A percentile compares a stretch with the other conserved stretches of the same genome.
phyloP scores from a whole-genome alignment of 768 basidiomycete species.

The Kwoniella europaea region DNA sequence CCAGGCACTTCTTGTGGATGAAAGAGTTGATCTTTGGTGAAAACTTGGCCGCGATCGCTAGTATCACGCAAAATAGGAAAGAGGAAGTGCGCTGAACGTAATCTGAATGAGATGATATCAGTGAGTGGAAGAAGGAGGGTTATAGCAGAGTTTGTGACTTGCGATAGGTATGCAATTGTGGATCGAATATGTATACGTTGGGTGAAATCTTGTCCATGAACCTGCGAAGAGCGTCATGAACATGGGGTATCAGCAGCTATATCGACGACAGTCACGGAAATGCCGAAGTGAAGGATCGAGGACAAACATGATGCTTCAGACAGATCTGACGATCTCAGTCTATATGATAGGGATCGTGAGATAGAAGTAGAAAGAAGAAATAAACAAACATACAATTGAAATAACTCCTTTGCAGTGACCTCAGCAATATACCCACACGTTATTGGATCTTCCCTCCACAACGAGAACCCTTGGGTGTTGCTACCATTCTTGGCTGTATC shows the following conservation, averaged over 20 bases:
- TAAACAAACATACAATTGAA: constrained; percentile 9
- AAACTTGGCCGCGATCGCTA: constrained; percentile 20
- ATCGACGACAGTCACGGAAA: neutral
- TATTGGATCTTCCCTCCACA: constrained; percentile 19
- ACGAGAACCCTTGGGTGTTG: neutral
- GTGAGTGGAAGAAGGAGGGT: too few relatives aligned
- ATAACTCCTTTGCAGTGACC: constrained; percentile 3
- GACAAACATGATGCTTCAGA: too few relatives aligned
- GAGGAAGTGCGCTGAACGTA: constrained; percentile 18
- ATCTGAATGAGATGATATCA: neutral
- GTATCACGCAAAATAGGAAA: constrained; percentile 24
- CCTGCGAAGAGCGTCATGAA: neutral
- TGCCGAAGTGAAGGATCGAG: too few relatives aligned
- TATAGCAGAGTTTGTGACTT: neutral
- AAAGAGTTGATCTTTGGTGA: neutral
- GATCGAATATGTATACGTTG: constrained; percentile 18
- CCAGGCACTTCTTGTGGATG: constrained; percentile 15
- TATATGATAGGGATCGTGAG: neutral
- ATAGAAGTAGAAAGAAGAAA: neutral
- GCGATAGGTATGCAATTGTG: constrained; percentile 14
- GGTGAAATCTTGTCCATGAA: constrained; percentile 17
- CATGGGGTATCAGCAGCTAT: neutral
- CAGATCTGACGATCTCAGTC: too few relatives aligned
- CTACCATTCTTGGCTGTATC: neutral
- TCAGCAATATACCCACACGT: constrained; percentile 23